Evolutionary conservation across 441 rosid genomes (phyloP).

Genomic region (Eugenia klotzschiana): DNA sequence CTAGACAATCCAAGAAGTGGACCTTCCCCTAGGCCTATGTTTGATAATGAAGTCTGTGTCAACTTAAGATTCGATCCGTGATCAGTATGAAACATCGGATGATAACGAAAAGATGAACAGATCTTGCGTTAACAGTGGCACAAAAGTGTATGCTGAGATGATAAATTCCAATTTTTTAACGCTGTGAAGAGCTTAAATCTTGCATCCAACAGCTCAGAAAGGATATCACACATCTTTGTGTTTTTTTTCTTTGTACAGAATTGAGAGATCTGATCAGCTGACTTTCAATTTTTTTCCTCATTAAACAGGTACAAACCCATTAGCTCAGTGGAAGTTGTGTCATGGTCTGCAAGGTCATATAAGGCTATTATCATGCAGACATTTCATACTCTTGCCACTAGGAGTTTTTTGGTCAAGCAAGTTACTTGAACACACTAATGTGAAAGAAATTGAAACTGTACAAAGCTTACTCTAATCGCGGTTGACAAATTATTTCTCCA

Average conservation of each 20-base stretch:
- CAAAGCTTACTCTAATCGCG: background rate
- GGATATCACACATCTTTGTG: background rate
- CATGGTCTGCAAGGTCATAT: background rate
- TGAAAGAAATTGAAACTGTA: background rate
- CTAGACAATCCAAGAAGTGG: slow-evolving; percentile 5
- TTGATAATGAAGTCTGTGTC: background rate
- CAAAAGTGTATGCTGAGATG: background rate
- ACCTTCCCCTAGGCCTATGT: background rate
- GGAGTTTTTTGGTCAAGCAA: background rate
- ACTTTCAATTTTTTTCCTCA: slow-evolving; percentile 11
- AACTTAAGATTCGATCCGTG: background rate
- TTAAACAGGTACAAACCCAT: slow-evolving; percentile 21
- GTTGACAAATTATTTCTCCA: background rate
- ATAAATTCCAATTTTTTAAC: background rate
- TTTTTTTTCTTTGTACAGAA: background rate
- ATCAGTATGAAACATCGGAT: background rate
- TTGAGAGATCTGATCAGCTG: slow-evolving; percentile 5
- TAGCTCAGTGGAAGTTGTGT: background rate
- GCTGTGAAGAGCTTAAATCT: background rate
- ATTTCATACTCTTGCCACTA: background rate
- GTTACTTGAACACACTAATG: background rate
- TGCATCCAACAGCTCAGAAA: background rate
- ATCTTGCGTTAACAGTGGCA: background rate
- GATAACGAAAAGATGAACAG: background rate
- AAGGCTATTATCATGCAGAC: background rate